phyloP scores from a whole-genome alignment of 1,284 basidiomycete species.

The Ceratobasidium sp. region DNA sequence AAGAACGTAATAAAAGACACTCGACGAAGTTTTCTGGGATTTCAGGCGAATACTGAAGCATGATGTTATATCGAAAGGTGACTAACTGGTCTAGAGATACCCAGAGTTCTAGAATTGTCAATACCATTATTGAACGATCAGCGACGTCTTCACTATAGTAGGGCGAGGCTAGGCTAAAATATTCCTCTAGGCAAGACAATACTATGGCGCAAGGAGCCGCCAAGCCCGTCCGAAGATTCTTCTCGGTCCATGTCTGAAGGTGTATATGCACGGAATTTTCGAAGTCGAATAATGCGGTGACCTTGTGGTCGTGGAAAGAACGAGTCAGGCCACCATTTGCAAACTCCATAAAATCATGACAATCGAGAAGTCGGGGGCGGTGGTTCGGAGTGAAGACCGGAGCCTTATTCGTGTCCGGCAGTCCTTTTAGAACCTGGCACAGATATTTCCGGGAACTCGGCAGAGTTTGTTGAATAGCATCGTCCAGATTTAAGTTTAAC shows the following conservation, averaged over 20 bases:
- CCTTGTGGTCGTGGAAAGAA: too few relatives aligned
- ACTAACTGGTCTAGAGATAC: too few relatives aligned
- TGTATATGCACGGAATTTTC: constrained; percentile 1
- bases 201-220: constrained; percentile 5
- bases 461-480: constrained; percentile 49
- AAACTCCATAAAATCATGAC: not conserved
- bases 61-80: constrained; percentile 31
- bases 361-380: not conserved
- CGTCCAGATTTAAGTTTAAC: constrained; percentile 39
- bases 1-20: not conserved
- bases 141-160: not conserved
- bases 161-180: not conserved
- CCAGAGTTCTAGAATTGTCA: too few relatives aligned
- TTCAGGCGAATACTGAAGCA: constrained; percentile 40
- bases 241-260: not conserved
- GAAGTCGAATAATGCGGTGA: constrained; percentile 5
- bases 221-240: not conserved
- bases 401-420: not conserved
- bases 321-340: too few relatives aligned
- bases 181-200: constrained; percentile 7
- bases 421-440: not conserved
- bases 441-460: constrained; percentile 47
- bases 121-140: constrained; percentile 40
- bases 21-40: constrained; percentile 27
- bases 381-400: not conserved